These are phyloP conservation scores for Themeda triandra DNA, from an alignment of 176 grass and related monocot genomes.

Conservation along the genomic window DNA sequence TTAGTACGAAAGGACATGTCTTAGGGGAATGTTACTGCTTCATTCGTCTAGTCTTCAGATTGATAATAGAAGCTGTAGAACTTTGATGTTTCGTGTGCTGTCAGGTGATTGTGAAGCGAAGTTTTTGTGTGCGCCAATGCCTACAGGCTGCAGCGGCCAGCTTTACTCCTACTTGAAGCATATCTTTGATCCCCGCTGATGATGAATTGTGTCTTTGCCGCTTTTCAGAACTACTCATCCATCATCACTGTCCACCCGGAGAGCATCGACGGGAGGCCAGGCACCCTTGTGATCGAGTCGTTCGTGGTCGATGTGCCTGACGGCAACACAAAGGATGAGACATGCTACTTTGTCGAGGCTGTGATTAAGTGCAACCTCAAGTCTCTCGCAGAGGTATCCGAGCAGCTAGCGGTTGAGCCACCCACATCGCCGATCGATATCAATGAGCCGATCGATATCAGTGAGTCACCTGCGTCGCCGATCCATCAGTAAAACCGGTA, in stretches of 20 bases:
- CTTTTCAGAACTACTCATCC: conserved; percentile 81
- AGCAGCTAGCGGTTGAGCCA: conserved; percentile 47
- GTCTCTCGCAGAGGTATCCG: conserved; percentile 58
- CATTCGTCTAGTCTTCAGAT: background rate
- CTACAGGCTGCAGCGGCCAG: background rate
- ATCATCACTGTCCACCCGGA: conserved; percentile 65
- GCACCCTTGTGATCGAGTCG: conserved; percentile 74
- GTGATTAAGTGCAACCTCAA: conserved; percentile 85
- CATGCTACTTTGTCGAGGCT: conserved; percentile 76
- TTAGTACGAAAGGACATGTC: no score
- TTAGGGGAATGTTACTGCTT: background rate
- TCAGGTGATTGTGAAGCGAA: conserved; percentile 5
- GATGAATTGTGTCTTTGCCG: conserved; percentile 19
- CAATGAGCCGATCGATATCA: background rate
- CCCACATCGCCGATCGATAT: conserved; percentile 37
- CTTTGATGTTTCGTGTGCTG: background rate
- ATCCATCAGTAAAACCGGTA: background rate
- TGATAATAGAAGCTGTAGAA: background rate
- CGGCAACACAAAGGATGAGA: conserved; percentile 75
- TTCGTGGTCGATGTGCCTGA: conserved; percentile 76
- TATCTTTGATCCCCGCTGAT: conserved; percentile 36
- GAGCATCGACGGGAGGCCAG: conserved; percentile 58
- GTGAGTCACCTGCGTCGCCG: background rate
- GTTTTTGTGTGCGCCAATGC: conserved; percentile 1
- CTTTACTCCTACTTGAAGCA: conserved; percentile 4